These are phyloP conservation scores for Colletotrichum sublineola DNA, from an alignment of 2,329 filamentous ascomycete genomes.

Conservation along the genomic window DNA sequence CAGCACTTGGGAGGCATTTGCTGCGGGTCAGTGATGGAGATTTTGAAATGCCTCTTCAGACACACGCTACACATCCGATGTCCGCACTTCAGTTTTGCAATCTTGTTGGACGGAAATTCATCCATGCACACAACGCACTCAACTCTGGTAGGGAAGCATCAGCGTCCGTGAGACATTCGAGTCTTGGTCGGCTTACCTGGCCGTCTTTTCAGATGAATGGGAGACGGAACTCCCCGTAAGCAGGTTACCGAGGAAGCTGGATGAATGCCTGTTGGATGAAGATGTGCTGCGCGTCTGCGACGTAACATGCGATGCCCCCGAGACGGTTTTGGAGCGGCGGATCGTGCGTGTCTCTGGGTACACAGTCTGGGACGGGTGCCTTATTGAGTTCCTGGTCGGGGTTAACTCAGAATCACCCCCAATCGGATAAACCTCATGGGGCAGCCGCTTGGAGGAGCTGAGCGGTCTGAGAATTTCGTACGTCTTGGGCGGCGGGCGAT, in stretches of 20 bases:
- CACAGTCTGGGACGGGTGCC: conserved; percentile 27
- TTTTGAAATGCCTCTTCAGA: conserved; percentile 78
- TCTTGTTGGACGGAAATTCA: conserved; percentile 72
- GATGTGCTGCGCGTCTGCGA: conserved; percentile 41
- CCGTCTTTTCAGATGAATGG: conserved; percentile 46
- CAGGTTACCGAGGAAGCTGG: conserved; percentile 31
- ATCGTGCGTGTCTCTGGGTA: conserved; percentile 27
- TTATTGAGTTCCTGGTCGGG: conserved; percentile 28
- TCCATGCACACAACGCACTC: conserved; percentile 82
- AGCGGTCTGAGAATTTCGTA: conserved; percentile 28
- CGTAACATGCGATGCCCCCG: conserved; percentile 40
- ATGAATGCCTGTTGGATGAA: conserved; percentile 36
- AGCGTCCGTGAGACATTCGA: conserved; percentile 34
- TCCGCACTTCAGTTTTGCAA: conserved; percentile 80
- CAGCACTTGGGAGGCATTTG: conserved; percentile 92
- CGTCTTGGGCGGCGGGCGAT: conserved; percentile 18
- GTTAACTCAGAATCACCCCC: conserved; percentile 16
- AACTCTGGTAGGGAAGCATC: conserved; percentile 60
- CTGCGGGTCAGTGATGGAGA: conserved; percentile 81
- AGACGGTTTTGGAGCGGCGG: conserved; percentile 38
- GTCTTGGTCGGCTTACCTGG: conserved; percentile 46
- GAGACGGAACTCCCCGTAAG: conserved; percentile 26
- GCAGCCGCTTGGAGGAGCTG: conserved; percentile 30
- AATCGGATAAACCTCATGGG: background rate
- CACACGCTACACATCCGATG: conserved; percentile 87